A percentile compares a stretch with the other conserved stretches of the same genome.
Conservation (phyloP, 2,329 filamentous ascomycete species). For the Chaetomiaceae sp. region DNA sequence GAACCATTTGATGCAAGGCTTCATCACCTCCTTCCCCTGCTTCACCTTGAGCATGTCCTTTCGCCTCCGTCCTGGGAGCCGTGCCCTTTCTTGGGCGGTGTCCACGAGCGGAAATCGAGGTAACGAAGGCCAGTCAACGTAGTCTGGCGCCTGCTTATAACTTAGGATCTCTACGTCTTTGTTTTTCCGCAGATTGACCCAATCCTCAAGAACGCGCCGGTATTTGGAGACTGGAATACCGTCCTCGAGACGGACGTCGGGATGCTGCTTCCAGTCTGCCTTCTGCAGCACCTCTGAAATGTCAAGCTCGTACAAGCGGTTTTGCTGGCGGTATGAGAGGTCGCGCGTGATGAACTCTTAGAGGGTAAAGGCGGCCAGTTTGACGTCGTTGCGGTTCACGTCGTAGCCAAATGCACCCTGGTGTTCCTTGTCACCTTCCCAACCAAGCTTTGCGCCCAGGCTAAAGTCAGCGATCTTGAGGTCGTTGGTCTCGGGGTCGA, state of each 20-base stretch:
- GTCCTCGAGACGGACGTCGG: conserved; percentile 30
- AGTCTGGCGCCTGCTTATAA: conserved; percentile 4
- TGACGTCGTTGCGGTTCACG: conserved; percentile 12
- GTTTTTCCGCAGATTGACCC: conserved; percentile 15
- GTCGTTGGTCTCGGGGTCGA: conserved; percentile 15
- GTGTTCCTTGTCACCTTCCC: conserved; percentile 10
- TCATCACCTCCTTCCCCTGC: background rate
- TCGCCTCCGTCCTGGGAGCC: background rate
- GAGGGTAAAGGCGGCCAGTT: conserved; percentile 30
- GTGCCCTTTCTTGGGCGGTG: background rate
- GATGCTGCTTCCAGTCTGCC: conserved; percentile 31
- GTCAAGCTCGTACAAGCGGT: conserved; percentile 20
- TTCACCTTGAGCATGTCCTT: background rate
- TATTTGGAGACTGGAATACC: conserved; percentile 31
- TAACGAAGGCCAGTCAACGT: conserved; percentile 12
- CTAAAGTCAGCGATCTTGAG: conserved; percentile 20
- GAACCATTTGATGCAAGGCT: conserved; percentile 4
- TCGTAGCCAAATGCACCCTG: conserved; percentile 7
- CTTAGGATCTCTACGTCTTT: background rate
- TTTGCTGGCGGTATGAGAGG: conserved; percentile 25
- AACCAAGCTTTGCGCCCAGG: conserved; percentile 16
- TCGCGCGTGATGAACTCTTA: conserved; percentile 36
- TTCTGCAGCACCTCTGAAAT: background rate
- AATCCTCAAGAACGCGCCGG: conserved; percentile 26
- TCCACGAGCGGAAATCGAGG: background rate